phyloP scores from a whole-genome alignment of 2,329 filamentous ascomycete genomes.

The Monilinia fructicola region DNA sequence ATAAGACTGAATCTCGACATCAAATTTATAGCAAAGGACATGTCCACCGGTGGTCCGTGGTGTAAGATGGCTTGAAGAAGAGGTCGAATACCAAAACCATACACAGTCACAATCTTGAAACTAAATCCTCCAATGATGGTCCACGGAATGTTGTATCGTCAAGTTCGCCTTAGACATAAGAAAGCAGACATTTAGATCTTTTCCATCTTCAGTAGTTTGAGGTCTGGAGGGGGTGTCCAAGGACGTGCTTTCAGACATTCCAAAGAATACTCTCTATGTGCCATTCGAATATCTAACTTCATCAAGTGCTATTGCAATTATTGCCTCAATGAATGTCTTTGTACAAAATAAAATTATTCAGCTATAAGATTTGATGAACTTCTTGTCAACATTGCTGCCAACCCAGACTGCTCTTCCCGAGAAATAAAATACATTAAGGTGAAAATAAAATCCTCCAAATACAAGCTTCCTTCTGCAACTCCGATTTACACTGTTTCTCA shows the following conservation, averaged over 20 bases:
- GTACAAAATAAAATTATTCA: background rate
- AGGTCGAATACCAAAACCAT: no score
- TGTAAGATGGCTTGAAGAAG: no score
- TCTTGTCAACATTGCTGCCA: background rate
- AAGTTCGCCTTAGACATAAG: no score
- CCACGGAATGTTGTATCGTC: no score
- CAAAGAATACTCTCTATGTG: background rate
- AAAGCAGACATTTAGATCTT: no score
- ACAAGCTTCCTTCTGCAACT: background rate
- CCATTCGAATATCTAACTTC: background rate
- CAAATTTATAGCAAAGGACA: no score
- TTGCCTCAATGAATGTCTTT: background rate
- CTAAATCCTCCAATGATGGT: no score
- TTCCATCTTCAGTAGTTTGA: no score
- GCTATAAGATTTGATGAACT: no score
- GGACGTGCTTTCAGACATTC: background rate
- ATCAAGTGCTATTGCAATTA: background rate
- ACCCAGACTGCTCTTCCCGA: background rate
- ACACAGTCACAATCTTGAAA: no score
- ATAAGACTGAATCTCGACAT: no score
- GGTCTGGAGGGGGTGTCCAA: background rate
- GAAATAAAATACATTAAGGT: slow-evolving; percentile 8
- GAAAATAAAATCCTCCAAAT: background rate
- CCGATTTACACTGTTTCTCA: background rate
- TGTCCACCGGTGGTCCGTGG: no score